These are phyloP conservation scores for Rhinocladiella mackenziei DNA, from an alignment of 2,329 filamentous ascomycete genomes.

Conservation along the genomic window DNA sequence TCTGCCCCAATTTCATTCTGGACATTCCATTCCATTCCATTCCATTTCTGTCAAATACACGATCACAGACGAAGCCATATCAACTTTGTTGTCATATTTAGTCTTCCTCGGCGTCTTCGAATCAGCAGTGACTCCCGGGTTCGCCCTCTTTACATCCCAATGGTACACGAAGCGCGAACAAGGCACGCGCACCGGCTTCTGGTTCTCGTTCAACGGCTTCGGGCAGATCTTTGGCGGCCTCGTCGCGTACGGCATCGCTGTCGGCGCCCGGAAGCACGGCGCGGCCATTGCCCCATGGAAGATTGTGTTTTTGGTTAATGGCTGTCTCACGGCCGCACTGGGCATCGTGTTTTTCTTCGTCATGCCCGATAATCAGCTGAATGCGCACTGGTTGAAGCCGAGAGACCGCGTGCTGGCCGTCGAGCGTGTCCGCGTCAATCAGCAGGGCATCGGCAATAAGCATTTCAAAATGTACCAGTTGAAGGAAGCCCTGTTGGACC, in stretches of 20 bases:
- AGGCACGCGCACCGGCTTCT: constrained; percentile 58
- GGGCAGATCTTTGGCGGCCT: constrained; percentile 62
- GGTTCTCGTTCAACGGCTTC: constrained; percentile 65
- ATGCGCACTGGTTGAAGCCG: constrained; percentile 59
- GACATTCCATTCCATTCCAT: background rate
- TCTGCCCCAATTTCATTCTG: constrained; percentile 1
- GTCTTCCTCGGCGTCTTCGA: constrained; percentile 57
- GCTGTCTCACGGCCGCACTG: constrained; percentile 49
- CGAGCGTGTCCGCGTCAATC: constrained; percentile 68
- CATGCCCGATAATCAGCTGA: constrained; percentile 59
- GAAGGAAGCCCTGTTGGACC: constrained; percentile 55
- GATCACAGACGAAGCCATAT: background rate
- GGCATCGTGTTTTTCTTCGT: constrained; percentile 50
- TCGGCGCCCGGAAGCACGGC: constrained; percentile 52
- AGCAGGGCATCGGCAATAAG: constrained; percentile 69
- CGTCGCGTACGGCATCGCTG: constrained; percentile 61
- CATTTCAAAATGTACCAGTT: constrained; percentile 66
- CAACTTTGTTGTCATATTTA: background rate
- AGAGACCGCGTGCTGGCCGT: constrained; percentile 65
- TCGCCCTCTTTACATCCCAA: constrained; percentile 63
- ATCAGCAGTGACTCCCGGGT: constrained; percentile 64
- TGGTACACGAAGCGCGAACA: constrained; percentile 72
- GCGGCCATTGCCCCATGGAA: constrained; percentile 62
- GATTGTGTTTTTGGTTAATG: constrained; percentile 55
- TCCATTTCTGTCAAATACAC: background rate